Evolutionary conservation across 2,329 filamentous ascomycete species (phyloP).

Genomic region (Chrysoporthe puriensis): DNA sequence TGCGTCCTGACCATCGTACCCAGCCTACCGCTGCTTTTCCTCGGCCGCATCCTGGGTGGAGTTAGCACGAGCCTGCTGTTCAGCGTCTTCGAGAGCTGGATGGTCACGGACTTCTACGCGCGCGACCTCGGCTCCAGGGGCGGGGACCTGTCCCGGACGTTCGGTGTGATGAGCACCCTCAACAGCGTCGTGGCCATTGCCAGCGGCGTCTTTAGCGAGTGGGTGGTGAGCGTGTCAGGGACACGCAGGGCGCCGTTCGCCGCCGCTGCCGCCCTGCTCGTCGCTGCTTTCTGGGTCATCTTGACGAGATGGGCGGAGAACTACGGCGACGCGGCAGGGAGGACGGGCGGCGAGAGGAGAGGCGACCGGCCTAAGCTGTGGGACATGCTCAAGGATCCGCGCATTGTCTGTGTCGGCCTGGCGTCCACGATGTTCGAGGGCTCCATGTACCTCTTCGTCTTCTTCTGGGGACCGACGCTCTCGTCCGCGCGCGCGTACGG

Average conservation of each 20-base stretch:
- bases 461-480: slow-evolving; percentile 59
- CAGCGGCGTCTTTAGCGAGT: slow-evolving; percentile 56
- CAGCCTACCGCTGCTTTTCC: slow-evolving; percentile 48
- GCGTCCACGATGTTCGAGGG: slow-evolving; percentile 61
- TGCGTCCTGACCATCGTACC: slow-evolving; percentile 45
- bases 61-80: slow-evolving; percentile 60
- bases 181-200: slow-evolving; percentile 60
- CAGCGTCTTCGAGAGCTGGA: slow-evolving; percentile 64
- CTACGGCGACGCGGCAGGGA: slow-evolving; percentile 43
- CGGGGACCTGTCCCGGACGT: slow-evolving; percentile 50
- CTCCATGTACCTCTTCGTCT: slow-evolving; percentile 63
- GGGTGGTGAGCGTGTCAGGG: slow-evolving; percentile 49
- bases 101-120: slow-evolving; percentile 58
- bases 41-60: slow-evolving; percentile 58
- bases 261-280: slow-evolving; percentile 44
- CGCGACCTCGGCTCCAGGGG: slow-evolving; percentile 46
- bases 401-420: slow-evolving; percentile 53
- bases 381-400: slow-evolving; percentile 43
- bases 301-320: slow-evolving; percentile 55
- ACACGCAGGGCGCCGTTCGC: slow-evolving; percentile 55
- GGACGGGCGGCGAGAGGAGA: slow-evolving; percentile 28
- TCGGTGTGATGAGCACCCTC: slow-evolving; percentile 54
- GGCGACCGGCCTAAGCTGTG: slow-evolving; percentile 27
- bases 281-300: slow-evolving; percentile 49
- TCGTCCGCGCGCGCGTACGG: slow-evolving; percentile 38